phyloP scores from a whole-genome alignment of 164 flowering plant species.

The Taxillus chinensis region DNA sequence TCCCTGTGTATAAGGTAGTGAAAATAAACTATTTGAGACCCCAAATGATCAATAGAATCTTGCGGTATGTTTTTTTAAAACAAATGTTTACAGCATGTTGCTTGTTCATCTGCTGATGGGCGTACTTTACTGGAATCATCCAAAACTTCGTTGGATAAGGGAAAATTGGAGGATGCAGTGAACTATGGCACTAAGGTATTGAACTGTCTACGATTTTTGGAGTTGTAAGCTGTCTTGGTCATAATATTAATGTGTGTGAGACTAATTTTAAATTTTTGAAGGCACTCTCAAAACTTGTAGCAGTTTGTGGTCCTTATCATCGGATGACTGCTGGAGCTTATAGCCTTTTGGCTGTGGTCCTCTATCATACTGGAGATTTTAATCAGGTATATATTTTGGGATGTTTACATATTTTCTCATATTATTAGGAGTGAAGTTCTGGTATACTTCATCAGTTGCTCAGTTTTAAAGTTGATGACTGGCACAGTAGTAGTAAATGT shows the following conservation, averaged over 20 bases:
- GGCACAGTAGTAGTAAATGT: too few relatives aligned
- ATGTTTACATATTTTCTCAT: background rate
- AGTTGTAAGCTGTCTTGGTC: background rate
- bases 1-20: slow-evolving; percentile 82
- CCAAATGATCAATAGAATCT: background rate
- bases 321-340: slow-evolving; percentile 99
- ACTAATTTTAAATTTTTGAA: slow-evolving; percentile 21
- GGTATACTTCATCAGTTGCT: background rate
- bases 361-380: slow-evolving; percentile 93
- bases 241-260: background rate
- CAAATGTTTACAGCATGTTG: slow-evolving; percentile 61
- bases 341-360: slow-evolving; percentile 96
- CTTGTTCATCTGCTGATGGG: slow-evolving; percentile 98
- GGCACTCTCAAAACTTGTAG: slow-evolving; percentile 86
- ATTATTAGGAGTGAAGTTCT: background rate
- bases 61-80: slow-evolving; percentile 5
- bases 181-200: slow-evolving; percentile 87
- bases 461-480: too few relatives aligned
- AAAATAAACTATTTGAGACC: background rate
- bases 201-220: background rate
- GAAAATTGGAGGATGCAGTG: slow-evolving; percentile 97
- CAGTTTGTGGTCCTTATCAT: slow-evolving; percentile 93
- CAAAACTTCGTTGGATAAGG: slow-evolving; percentile 88
- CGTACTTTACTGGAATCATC: slow-evolving; percentile 88
- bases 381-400: slow-evolving; percentile 59